These are phyloP conservation scores for Plectosphaerella cucumerina DNA, from an alignment of 2,329 filamentous ascomycete species.

Conservation along the genomic window DNA sequence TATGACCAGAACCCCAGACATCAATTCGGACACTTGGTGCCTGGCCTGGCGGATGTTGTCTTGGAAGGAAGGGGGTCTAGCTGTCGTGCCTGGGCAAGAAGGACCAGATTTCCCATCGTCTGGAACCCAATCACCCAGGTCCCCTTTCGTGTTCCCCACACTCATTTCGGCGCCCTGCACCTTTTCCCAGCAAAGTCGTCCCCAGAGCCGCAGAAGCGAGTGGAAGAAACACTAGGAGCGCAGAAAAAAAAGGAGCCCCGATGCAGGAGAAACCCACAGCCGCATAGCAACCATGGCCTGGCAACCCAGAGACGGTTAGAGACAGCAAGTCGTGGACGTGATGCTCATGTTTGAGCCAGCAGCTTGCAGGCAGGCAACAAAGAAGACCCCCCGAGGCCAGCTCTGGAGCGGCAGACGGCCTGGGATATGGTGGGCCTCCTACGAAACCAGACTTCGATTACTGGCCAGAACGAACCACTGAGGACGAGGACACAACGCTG, in stretches of 20 bases:
- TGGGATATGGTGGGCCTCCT: neutral
- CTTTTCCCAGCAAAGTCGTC: neutral
- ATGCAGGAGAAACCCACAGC: neutral
- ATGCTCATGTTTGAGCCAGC: too few species aligned
- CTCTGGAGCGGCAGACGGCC: neutral
- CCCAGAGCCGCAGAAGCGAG: neutral
- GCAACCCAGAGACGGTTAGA: neutral
- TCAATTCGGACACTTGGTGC: neutral
- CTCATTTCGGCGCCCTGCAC: slow-evolving; percentile 9
- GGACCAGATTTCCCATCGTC: neutral
- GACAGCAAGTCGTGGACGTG: neutral
- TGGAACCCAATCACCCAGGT: too few species aligned
- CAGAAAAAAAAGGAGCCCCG: neutral
- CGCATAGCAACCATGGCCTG: neutral
- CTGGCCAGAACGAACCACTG: neutral
- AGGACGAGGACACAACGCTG: neutral
- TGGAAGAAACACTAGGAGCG: neutral
- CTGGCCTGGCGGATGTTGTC: too few species aligned
- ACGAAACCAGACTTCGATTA: neutral
- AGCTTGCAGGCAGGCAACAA: too few species aligned
- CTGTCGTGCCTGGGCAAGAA: too few species aligned
- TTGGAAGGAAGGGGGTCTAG: too few species aligned
- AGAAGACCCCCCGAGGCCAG: neutral
- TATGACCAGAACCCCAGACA: too few species aligned
- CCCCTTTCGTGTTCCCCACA: slow-evolving; percentile 11